A percentile compares a stretch with the other conserved stretches of the same genome.
Conservation (phyloP, 306 rosid species). For the Quillaja saponaria region DNA sequence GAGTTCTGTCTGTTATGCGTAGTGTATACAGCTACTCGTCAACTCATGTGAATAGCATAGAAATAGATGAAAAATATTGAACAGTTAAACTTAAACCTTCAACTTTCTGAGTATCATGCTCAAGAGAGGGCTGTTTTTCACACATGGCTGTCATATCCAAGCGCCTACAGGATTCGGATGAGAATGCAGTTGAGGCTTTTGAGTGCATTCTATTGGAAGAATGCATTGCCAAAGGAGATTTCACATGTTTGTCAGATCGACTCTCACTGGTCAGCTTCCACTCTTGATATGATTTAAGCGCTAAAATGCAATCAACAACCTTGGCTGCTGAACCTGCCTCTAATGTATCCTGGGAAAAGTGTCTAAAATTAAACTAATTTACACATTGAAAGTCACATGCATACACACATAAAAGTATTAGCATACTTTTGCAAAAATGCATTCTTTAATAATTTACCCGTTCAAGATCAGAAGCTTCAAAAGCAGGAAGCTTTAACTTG, state of each 20-base stretch:
- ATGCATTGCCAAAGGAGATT: conserved; percentile 64
- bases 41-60: background rate
- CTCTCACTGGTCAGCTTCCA: conserved; percentile 55
- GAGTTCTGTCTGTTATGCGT: background rate
- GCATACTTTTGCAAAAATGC: background rate
- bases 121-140: conserved; percentile 44
- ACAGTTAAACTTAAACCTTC: conserved; percentile 59
- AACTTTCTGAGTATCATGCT: conserved; percentile 37
- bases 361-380: conserved; percentile 18
- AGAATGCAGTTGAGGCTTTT: conserved; percentile 44
- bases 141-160: conserved; percentile 63
- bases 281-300: conserved; percentile 71
- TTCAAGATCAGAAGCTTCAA: conserved; percentile 93
- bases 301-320: conserved; percentile 84
- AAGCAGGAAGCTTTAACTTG: conserved; percentile 77
- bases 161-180: conserved; percentile 65
- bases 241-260: conserved; percentile 49
- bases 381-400: conserved; percentile 3
- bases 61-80: conserved; percentile 1
- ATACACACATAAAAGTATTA: conserved; percentile 8
- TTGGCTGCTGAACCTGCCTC: conserved; percentile 70
- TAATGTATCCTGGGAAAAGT: conserved; percentile 61
- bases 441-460: conserved; percentile 48
- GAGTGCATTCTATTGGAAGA: conserved; percentile 57
- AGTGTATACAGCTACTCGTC: background rate